phyloP scores from a whole-genome alignment of 495 filamentous ascomycete species.

The Neurospora sp. region DNA sequence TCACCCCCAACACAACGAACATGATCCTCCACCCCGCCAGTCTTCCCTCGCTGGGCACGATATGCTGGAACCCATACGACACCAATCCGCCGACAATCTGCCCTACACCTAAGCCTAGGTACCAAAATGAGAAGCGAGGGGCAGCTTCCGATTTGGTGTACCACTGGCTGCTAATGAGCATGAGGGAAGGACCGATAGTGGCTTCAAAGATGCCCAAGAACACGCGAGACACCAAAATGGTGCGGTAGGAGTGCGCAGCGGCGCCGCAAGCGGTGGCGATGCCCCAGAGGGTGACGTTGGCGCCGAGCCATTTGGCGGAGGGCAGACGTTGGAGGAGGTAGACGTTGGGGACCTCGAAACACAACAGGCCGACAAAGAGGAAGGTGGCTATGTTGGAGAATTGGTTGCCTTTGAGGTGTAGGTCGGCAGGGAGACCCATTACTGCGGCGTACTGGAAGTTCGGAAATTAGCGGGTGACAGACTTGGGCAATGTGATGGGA shows the following conservation, averaged over 20 bases:
- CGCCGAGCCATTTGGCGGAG: conserved; percentile 45
- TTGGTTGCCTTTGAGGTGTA: conserved; percentile 26
- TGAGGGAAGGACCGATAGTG: conserved; percentile 49
- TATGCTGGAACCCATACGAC: conserved; percentile 52
- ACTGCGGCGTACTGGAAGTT: conserved; percentile 22
- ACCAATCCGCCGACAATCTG: conserved; percentile 54
- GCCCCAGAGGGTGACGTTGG: conserved; percentile 42
- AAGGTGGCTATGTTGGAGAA: conserved; percentile 28
- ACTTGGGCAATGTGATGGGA: background rate
- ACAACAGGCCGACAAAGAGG: conserved; percentile 23
- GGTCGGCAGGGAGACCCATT: conserved; percentile 25
- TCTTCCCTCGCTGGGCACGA: conserved; percentile 20
- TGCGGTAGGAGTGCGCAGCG: conserved; percentile 24
- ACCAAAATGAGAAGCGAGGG: conserved; percentile 56
- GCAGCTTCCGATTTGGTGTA: conserved; percentile 54
- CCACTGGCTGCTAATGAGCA: conserved; percentile 45
- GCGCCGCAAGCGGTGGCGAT: conserved; percentile 29
- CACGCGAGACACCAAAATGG: conserved; percentile 36
- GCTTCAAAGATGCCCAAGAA: conserved; percentile 56
- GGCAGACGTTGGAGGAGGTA: conserved; percentile 42
- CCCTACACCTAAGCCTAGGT: conserved; percentile 48
- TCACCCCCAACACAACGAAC: conserved; percentile 47
- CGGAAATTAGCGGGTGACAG: background rate
- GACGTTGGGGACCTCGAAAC: conserved; percentile 27
- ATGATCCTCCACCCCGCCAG: conserved; percentile 53